Conservation (phyloP, 768 basidiomycete genomes). For the Pleurotus giganteus region DNA sequence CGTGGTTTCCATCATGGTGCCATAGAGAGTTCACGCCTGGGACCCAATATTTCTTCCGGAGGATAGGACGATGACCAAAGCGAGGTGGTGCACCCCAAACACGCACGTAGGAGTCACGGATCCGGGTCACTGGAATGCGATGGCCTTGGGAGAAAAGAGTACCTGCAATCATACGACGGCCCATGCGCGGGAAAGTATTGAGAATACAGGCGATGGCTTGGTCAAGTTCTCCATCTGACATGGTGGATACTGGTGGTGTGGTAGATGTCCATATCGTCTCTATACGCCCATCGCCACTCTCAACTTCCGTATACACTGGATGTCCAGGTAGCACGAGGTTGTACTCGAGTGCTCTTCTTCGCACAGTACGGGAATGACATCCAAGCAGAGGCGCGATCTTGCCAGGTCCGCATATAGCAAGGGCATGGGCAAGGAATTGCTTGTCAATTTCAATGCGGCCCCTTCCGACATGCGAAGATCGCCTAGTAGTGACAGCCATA, state of each 20-base stretch:
- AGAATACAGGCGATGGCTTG: slow-evolving; percentile 17
- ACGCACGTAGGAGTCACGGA: slow-evolving; percentile 16
- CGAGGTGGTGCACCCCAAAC: slow-evolving; percentile 18
- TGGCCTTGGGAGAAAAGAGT: slow-evolving; percentile 18
- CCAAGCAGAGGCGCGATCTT: slow-evolving; percentile 14
- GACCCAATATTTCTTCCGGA: slow-evolving; percentile 27
- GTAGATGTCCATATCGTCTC: slow-evolving; percentile 10
- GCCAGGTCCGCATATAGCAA: slow-evolving; percentile 18
- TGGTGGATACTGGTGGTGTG: slow-evolving; percentile 11
- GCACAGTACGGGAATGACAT: slow-evolving; percentile 14
- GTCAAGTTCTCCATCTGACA: slow-evolving; percentile 24
- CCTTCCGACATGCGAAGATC: slow-evolving; percentile 14
- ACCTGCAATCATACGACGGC: slow-evolving; percentile 22
- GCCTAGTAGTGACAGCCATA: no score
- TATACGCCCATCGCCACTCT: slow-evolving; percentile 15
- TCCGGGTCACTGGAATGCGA: slow-evolving; percentile 15
- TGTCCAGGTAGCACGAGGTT: slow-evolving; percentile 17
- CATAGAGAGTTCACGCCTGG: slow-evolving; percentile 33
- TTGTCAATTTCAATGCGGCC: slow-evolving; percentile 25
- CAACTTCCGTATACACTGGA: slow-evolving; percentile 15
- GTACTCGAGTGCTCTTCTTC: slow-evolving; percentile 18
- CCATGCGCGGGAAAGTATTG: slow-evolving; percentile 22
- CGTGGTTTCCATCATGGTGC: slow-evolving; percentile 38
- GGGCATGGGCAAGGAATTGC: slow-evolving; percentile 18
- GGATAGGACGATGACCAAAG: slow-evolving; percentile 24